phyloP scores from a whole-genome alignment of 2,329 filamentous ascomycete species.

The Xylariales sp. region DNA sequence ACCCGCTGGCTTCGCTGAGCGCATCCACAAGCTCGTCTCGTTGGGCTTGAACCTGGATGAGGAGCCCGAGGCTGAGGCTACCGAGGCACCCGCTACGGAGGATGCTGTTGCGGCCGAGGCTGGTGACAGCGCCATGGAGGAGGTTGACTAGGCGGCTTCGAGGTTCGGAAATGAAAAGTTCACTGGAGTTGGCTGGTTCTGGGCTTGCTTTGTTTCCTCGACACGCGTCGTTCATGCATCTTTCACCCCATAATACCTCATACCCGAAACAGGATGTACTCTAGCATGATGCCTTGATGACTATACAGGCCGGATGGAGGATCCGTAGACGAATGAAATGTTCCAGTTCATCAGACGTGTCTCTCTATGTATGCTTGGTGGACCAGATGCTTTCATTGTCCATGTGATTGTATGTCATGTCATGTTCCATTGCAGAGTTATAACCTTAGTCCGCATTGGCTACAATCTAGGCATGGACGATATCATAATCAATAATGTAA shows the following conservation, averaged over 20 bases:
- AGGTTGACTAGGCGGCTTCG: conserved; percentile 76
- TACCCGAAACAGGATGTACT: conserved; percentile 29
- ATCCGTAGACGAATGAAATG: conserved; percentile 25
- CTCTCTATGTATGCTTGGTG: no score
- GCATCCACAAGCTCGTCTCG: conserved; percentile 99
- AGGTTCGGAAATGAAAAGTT: conserved; percentile 35
- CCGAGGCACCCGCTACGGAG: conserved; percentile 44
- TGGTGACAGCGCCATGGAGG: conserved; percentile 97
- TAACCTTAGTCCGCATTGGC: no score
- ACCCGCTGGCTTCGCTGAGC: conserved; percentile 95
- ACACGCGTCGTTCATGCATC: conserved; percentile 22
- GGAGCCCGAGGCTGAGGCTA: conserved; percentile 66
- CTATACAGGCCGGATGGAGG: conserved; percentile 23
- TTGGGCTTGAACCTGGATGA: conserved; percentile 97
- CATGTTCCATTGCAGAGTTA: no score
- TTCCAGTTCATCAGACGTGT: conserved; percentile 13
- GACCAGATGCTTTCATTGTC: no score
- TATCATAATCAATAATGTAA: no score
- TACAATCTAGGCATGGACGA: no score
- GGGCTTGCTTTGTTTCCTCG: conserved; percentile 29
- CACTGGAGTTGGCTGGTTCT: conserved; percentile 37
- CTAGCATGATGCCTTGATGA: conserved; percentile 27
- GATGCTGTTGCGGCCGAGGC: conserved; percentile 59
- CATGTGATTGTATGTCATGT: no score
- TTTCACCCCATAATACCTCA: conserved; percentile 25